Evolutionary conservation across 2,329 filamentous ascomycete genomes (phyloP).

Genomic region (Zarea fungicola): DNA sequence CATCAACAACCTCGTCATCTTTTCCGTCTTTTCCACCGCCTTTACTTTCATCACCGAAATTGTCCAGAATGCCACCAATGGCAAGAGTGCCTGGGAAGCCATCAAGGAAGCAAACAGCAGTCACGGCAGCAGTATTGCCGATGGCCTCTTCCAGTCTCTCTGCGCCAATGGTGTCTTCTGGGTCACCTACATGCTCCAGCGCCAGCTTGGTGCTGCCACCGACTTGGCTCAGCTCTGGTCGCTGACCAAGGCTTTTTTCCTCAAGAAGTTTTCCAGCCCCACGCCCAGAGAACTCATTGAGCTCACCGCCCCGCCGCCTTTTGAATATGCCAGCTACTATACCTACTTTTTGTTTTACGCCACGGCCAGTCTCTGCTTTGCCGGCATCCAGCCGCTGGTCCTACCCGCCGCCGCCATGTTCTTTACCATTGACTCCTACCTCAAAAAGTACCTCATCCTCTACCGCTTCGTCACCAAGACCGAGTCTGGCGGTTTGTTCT

Average conservation of each 20-base stretch:
- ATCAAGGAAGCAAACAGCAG: slow-evolving; percentile 46
- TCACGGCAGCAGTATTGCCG: slow-evolving; percentile 47
- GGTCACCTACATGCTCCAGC: slow-evolving; percentile 89
- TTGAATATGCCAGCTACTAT: slow-evolving; percentile 96
- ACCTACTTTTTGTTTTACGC: slow-evolving; percentile 96
- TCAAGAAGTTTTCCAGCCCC: slow-evolving; percentile 76
- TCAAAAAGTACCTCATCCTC: slow-evolving; percentile 92
- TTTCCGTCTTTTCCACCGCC: slow-evolving; percentile 81
- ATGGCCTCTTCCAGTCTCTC: slow-evolving; percentile 64
- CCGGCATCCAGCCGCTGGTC: slow-evolving; percentile 79
- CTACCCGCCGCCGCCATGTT: slow-evolving; percentile 84
- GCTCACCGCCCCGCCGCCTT: slow-evolving; percentile 82
- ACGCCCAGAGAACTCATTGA: slow-evolving; percentile 90
- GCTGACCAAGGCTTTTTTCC: slow-evolving; percentile 77
- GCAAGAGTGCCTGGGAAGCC: slow-evolving; percentile 61
- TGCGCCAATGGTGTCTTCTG: slow-evolving; percentile 85
- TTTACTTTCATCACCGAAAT: slow-evolving; percentile 69
- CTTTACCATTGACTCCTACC: slow-evolving; percentile 77
- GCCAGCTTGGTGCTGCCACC: slow-evolving; percentile 87
- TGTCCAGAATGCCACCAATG: slow-evolving; percentile 46
- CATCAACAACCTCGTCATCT: slow-evolving; percentile 93
- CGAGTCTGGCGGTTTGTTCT: slow-evolving; percentile 89
- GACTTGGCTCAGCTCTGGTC: slow-evolving; percentile 88
- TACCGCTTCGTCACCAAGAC: slow-evolving; percentile 97
- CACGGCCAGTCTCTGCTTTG: slow-evolving; percentile 82